Evolutionary conservation across 78 protist genomes (phyloP).

Genomic region (Dictyostelium intermedium): DNA sequence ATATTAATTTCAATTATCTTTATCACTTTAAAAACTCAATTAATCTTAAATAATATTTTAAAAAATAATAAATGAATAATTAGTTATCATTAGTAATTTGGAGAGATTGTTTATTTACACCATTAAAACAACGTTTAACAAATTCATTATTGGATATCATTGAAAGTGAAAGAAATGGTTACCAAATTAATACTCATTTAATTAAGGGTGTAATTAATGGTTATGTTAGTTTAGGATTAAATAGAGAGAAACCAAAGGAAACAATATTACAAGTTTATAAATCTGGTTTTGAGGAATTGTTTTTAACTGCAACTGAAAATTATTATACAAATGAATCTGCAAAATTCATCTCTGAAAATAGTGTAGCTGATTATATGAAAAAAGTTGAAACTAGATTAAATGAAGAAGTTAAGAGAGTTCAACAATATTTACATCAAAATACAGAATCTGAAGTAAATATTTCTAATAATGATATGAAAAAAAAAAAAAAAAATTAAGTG

Average conservation of each 20-base stretch:
- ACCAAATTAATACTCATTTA: constrained; percentile 78
- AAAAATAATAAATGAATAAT: background rate
- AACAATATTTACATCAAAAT: constrained; percentile 75
- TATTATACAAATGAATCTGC: constrained; percentile 82
- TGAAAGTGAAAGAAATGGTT: constrained; percentile 87
- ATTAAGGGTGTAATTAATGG: constrained; percentile 78
- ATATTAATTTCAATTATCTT: background rate
- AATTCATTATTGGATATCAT: constrained; percentile 82
- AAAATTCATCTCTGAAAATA: constrained; percentile 80
- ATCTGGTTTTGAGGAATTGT: constrained; percentile 79
- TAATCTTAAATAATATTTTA: background rate
- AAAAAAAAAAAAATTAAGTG: background rate
- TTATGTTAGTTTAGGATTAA: constrained; percentile 83
- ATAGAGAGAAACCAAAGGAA: constrained; percentile 79
- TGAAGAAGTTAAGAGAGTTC: constrained; percentile 82
- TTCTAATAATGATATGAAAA: background rate
- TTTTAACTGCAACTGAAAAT: constrained; percentile 80
- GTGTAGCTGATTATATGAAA: constrained; percentile 87
- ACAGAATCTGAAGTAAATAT: constrained; percentile 47
- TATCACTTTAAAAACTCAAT: background rate
- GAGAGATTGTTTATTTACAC: constrained; percentile 83
- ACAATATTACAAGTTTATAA: constrained; percentile 80
- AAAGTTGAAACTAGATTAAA: constrained; percentile 85
- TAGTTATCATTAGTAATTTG: constrained; percentile 86
- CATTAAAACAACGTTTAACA: constrained; percentile 78